Base-by-base conservation (phyloP, 176 grass and related monocot species). In the Cocos nucifera region DNA sequence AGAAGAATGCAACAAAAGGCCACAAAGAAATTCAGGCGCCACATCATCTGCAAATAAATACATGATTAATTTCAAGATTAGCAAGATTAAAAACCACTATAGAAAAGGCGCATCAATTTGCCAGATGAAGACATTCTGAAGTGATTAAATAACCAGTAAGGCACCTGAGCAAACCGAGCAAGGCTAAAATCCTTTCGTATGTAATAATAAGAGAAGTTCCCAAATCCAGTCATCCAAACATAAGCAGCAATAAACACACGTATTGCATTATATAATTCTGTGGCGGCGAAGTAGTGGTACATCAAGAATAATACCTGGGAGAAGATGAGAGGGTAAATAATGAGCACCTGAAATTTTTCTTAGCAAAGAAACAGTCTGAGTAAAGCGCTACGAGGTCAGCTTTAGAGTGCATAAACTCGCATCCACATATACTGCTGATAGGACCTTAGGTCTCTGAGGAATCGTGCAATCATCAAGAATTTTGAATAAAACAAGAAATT, bases 1-100 rank as follows among this genome's bases (percentile, higher is more conserved):
- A 95, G 78, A 69, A 95, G 81, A 61, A 95, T 88, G 76, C 85
- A 95, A 57, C 85, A 88, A 24, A 95, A 95, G 4, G 81, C 44
- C 16, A 66, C 64, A 66, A 66, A 66, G 50, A 66, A 66, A 26
- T 66, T 66, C 22, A 66, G 64, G 61, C 89, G 83, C 85, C 89
- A 95, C 85, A 95, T 95, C 89, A 95, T 95, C 88, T 92, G 80
- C 73, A 58, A 29, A 55, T 27, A 25, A 76, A 28, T 23, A 61
- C 19, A 59, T 57, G 8, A 30, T 35, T 61, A 16, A 62, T 24
- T 24, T 51, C 2, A 25, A 54, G 27, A 59, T 59, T 19, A 4
- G 26, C 9, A 75, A 52, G 39, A 76, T 44, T 9, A 44, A 12
- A 44, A 12, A 44, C 10, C 9, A 76, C 9, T 29, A 22, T 59